These are phyloP conservation scores for Solanum bukasovii DNA, from an alignment of 257 asterid genomes.

Conservation along the genomic window DNA sequence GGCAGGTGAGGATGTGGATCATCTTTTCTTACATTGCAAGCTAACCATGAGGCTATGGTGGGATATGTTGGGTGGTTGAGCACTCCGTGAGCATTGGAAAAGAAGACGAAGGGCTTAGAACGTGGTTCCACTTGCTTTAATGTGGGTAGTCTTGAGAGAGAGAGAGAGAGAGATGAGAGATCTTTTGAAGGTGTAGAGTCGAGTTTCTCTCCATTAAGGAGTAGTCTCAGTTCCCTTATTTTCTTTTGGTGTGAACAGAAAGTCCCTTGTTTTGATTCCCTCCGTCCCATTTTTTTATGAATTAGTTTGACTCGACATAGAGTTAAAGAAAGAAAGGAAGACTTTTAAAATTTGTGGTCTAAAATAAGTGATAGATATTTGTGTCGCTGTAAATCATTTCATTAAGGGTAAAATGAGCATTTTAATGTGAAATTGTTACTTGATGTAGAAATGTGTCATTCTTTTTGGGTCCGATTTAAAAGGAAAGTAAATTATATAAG, in stretches of 20 bases:
- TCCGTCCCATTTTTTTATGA: background rate
- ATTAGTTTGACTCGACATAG: background rate
- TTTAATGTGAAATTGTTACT: background rate
- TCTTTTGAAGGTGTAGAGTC: background rate
- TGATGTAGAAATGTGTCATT: background rate
- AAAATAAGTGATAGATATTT: background rate
- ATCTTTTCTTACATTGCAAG: background rate
- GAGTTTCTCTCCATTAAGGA: background rate
- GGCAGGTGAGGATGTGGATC: background rate
- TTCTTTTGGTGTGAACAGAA: background rate
- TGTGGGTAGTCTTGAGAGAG: background rate
- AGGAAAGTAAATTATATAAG: background rate
- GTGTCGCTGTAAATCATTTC: background rate
- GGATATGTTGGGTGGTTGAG: background rate
- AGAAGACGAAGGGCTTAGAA: background rate
- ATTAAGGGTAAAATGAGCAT: background rate
- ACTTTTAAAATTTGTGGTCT: background rate
- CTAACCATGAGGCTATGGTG: background rate
- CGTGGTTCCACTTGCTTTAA: background rate
- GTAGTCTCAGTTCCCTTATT: background rate
- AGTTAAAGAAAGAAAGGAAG: background rate
- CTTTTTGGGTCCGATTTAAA: background rate
- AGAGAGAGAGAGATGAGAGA: background rate
- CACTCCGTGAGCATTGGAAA: background rate
- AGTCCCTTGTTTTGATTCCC: background rate